Percentiles rank a stretch among this genome's conserved stretches.
phyloP scores from a whole-genome alignment of 768 basidiomycete genomes.

The Trametes maxima region DNA sequence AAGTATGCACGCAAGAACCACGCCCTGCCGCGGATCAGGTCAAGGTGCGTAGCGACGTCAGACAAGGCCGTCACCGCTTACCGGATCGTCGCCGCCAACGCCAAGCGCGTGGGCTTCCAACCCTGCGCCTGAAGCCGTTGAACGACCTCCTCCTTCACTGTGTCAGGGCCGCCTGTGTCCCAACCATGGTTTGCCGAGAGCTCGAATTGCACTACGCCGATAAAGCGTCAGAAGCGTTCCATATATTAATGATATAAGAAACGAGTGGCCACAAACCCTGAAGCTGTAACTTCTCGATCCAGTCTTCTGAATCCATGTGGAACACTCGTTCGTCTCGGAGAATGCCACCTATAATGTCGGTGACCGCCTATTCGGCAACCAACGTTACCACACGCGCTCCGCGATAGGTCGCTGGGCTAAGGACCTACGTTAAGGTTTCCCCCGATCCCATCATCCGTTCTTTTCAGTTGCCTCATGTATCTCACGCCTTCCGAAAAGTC shows the following conservation, averaged over 20 bases:
- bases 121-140: conserved; percentile 27
- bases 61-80: background rate
- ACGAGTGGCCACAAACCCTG: conserved; percentile 35
- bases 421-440: conserved; percentile 17
- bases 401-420: background rate
- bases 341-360: conserved; percentile 39
- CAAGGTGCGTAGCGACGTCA: background rate
- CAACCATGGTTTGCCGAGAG: conserved; percentile 34
- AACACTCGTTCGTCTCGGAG: conserved; percentile 44
- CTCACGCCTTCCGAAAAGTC: conserved; percentile 23
- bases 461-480: conserved; percentile 22
- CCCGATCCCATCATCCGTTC: conserved; percentile 3
- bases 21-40: background rate
- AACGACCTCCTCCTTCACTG: conserved; percentile 37
- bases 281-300: conserved; percentile 38
- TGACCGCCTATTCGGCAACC: conserved; percentile 32
- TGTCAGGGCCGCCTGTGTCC: conserved; percentile 36
- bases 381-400: no score
- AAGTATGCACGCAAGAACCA: conserved; percentile 22
- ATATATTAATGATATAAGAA: no score
- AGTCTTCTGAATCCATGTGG: conserved; percentile 37
- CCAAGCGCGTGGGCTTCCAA: conserved; percentile 34
- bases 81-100: conserved; percentile 21
- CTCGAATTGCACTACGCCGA: conserved; percentile 37
- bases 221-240: background rate